Conservation (phyloP, 1,139 yeast species). For the Geotrichum phurueaensis region DNA sequence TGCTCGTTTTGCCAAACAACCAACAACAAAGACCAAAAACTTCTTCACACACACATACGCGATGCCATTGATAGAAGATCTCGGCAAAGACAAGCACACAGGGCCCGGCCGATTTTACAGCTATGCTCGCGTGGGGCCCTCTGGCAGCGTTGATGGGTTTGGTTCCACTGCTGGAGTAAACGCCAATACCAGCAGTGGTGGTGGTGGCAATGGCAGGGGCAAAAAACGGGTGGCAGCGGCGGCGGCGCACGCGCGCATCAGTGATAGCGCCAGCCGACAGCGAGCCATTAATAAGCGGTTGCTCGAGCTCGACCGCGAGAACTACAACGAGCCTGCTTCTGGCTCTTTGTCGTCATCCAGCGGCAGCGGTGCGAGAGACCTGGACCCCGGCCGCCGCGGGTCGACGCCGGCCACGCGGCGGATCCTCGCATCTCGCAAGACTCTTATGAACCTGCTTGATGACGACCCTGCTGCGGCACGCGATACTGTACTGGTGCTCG, state of each 20-base stretch:
- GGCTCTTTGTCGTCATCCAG: background rate
- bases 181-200: constrained; percentile 12
- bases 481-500: constrained; percentile 30
- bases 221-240: constrained; percentile 1
- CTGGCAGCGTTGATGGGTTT: background rate
- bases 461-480: constrained; percentile 37
- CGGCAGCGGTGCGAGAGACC: constrained; percentile 23
- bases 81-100: constrained; percentile 11
- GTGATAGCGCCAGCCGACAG: constrained; percentile 24
- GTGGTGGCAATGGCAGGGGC: background rate
- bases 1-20: background rate
- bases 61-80: constrained; percentile 19
- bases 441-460: constrained; percentile 38
- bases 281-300: constrained; percentile 33
- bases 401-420: constrained; percentile 28
- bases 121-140: constrained; percentile 1
- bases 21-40: background rate
- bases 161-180: background rate
- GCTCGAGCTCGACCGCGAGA: constrained; percentile 39
- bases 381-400: constrained; percentile 4
- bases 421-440: constrained; percentile 38
- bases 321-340: constrained; percentile 33
- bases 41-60: background rate
- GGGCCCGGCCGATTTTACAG: constrained; percentile 14
- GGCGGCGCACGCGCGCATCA: background rate